Percentiles rank a stretch among this genome's conserved stretches.
Conservation (phyloP, 2,329 filamentous ascomycete genomes). For the Colletotrichum orchidophilum region DNA sequence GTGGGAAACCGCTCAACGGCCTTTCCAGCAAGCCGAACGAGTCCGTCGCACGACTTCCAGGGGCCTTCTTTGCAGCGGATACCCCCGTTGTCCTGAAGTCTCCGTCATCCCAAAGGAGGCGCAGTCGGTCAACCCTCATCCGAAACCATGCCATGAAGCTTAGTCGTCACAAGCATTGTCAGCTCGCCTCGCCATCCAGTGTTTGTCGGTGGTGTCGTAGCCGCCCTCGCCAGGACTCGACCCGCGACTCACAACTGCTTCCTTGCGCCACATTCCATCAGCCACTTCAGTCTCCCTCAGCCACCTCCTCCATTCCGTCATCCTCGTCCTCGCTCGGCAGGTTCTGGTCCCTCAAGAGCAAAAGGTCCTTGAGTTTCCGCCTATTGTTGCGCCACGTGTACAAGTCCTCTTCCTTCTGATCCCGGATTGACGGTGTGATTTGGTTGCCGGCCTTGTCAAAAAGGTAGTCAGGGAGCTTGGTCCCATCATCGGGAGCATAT, state of each 20-base stretch:
- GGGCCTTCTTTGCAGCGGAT: background rate
- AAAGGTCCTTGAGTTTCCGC: constrained; percentile 53
- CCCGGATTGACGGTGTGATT: constrained; percentile 66
- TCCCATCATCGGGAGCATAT: constrained; percentile 34
- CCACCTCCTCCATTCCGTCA: constrained; percentile 37
- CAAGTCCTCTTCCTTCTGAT: constrained; percentile 60
- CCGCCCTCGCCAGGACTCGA: background rate
- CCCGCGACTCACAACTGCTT: background rate
- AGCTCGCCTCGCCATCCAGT: background rate
- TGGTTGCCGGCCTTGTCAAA: constrained; percentile 62
- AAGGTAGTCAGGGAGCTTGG: constrained; percentile 57
- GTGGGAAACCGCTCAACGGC: constrained; percentile 15
- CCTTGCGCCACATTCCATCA: background rate
- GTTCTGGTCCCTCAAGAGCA: constrained; percentile 56
- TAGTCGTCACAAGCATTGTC: constrained; percentile 9
- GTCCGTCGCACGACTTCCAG: background rate
- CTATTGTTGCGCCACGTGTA: constrained; percentile 55
- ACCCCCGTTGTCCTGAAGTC: constrained; percentile 5
- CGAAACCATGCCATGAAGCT: constrained; percentile 27
- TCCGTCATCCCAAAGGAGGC: constrained; percentile 15
- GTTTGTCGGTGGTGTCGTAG: background rate
- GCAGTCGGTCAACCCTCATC: constrained; percentile 26
- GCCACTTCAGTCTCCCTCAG: background rate
- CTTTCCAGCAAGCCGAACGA: constrained; percentile 1
- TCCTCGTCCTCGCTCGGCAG: constrained; percentile 54